Evolutionary conservation across 2,329 filamentous ascomycete genomes (phyloP).

Genomic region (Aspergillus amoenus): DNA sequence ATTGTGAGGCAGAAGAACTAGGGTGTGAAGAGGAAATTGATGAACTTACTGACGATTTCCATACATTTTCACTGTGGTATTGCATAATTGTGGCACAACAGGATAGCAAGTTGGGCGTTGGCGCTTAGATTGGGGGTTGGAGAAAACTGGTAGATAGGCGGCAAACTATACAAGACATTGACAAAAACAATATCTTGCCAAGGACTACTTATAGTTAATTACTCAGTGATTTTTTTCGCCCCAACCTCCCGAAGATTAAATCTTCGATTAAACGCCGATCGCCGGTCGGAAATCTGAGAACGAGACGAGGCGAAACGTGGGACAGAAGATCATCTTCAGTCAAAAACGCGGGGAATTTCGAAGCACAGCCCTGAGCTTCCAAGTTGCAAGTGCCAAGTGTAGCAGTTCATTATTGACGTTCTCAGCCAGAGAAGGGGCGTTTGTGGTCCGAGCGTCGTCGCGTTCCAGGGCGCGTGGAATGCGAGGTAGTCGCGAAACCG

Average conservation of each 20-base stretch:
- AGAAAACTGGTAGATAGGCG: no score
- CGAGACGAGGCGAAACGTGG: neutral
- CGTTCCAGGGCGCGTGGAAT: conserved; percentile 25
- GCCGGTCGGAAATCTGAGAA: conserved; percentile 2
- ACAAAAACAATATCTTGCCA: no score
- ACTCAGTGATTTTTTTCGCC: neutral
- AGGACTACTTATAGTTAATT: no score
- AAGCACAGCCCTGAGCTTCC: neutral
- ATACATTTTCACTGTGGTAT: no score
- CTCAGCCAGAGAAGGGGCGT: neutral
- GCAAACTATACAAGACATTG: no score
- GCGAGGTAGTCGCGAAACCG: conserved; percentile 19
- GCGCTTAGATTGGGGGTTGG: no score
- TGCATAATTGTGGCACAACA: no score
- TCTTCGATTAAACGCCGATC: neutral
- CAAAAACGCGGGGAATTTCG: conserved; percentile 2
- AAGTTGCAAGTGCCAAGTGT: neutral
- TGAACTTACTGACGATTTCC: no score
- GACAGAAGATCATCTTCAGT: neutral
- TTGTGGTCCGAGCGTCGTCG: conserved; percentile 20
- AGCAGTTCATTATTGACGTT: neutral
- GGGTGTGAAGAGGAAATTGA: no score
- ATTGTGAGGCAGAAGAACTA: no score
- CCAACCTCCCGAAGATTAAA: neutral
- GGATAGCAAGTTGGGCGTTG: no score